Base-by-base conservation (phyloP, 768 basidiomycete genomes). In the Macrolepiota albuminosa region DNA sequence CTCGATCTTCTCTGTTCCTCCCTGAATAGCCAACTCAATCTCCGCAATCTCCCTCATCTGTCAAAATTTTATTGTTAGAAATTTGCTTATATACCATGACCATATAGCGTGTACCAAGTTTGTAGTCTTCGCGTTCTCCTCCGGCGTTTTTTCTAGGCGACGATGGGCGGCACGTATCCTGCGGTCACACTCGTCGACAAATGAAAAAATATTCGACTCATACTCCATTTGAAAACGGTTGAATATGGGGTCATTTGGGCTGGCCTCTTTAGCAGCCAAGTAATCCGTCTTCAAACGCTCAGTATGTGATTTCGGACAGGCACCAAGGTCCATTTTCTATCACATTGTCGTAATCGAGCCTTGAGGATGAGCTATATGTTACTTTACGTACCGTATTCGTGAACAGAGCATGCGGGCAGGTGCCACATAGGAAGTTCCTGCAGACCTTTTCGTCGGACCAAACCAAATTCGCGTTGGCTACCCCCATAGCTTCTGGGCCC, bases 401-500 rank as follows among this genome's bases (percentile, higher is more conserved):
- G 75, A 98, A 98, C 54, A 99, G 81, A 0, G 93, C 85, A 73
- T 99, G 97, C 2, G 97, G 97, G 72, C 97, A 99, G n/a, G 93
- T 95, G 56, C 97, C 97, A 68, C 96, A 98, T 34, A 98, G 78
- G 78, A 94, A 98, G 77, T 98, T 98, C 71, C 91, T 84, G 84
- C 97, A 98, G 8, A 98, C 96, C 81, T 98, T 98, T 67, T 96
- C 95, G 75, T 95, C 93, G 36, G 86, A 88, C 91, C 95, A 95
- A 63, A 88, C 86, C 61, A 97, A 80, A 76, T 98, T 95, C 64
- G 89, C 88, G 66, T 92, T 93, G 48, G 91, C 87, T 47, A 95
- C 88, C 67, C 97, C 97, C 93, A 99, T 96, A 21, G 97, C 95
- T 77, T 99, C 96, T 49, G 96, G 91, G n/a, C 94, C 96, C 95